Evolutionary conservation across 176 grass and related monocot species (phyloP).

Genomic region (Rhipidocladum racemiflorum): DNA sequence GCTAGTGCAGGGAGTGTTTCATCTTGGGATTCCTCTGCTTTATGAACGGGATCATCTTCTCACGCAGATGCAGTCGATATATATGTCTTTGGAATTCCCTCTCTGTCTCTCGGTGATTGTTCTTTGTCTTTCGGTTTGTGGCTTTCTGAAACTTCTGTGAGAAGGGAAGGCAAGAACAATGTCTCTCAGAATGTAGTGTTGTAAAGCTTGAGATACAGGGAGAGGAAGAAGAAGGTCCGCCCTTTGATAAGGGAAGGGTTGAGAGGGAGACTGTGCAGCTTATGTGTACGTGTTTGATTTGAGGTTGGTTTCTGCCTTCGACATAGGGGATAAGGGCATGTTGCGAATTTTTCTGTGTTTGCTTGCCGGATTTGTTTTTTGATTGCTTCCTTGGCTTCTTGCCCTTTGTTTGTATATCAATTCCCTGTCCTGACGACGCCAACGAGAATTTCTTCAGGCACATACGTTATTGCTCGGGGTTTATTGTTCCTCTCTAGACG

Average conservation of each 20-base stretch:
- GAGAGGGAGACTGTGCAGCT: slow-evolving; percentile 18
- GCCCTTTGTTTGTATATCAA: slow-evolving; percentile 22
- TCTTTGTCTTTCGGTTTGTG: background rate
- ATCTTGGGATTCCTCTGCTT: slow-evolving; percentile 54
- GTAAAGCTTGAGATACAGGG: slow-evolving; percentile 9
- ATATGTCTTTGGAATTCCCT: background rate
- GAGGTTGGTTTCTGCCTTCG: slow-evolving; percentile 10
- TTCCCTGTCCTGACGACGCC: background rate
- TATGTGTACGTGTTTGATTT: background rate
- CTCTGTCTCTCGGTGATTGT: slow-evolving; percentile 11
- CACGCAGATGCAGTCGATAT: background rate
- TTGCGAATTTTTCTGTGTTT: slow-evolving; percentile 25
- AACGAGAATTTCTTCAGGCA: slow-evolving; percentile 13
- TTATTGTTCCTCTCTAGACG: background rate
- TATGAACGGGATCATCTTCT: slow-evolving; percentile 61
- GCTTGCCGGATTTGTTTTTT: slow-evolving; percentile 32
- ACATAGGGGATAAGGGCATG: slow-evolving; percentile 44
- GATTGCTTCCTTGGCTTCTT: slow-evolving; percentile 28
- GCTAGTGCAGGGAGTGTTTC: slow-evolving; percentile 43
- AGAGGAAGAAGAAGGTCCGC: background rate
- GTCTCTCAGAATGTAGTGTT: slow-evolving; percentile 14
- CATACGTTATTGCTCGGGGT: background rate
- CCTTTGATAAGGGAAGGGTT: background rate
- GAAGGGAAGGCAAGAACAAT: background rate
- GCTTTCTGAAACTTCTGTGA: background rate